These are phyloP conservation scores for Pythium phragmitis DNA, from an alignment of 352 stramenopile species.

Conservation along the genomic window DNA sequence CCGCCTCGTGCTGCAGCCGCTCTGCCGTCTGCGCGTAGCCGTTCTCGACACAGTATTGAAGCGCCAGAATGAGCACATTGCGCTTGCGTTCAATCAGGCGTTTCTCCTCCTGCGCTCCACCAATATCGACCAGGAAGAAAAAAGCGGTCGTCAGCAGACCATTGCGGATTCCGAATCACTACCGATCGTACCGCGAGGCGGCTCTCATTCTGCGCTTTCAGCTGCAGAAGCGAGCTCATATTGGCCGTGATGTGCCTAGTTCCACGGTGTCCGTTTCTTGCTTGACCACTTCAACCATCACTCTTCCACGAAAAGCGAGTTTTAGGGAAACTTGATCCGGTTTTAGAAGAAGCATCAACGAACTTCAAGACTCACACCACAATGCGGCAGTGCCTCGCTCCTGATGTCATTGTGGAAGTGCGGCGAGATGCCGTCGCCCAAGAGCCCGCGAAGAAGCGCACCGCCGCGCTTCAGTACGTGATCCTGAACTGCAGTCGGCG, in stretches of 20 bases:
- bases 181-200: slow-evolving; percentile 46
- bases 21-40: slow-evolving; percentile 86
- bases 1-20: slow-evolving; percentile 84
- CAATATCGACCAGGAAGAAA: slow-evolving; percentile 2
- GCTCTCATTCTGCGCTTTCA: slow-evolving; percentile 84
- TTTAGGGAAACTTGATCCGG: background rate
- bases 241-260: background rate
- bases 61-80: slow-evolving; percentile 83
- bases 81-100: slow-evolving; percentile 79
- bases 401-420: slow-evolving; percentile 36
- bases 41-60: slow-evolving; percentile 85
- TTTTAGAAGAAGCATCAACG: slow-evolving; percentile 1
- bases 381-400: slow-evolving; percentile 24
- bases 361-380: background rate
- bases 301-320: background rate
- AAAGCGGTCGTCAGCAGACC: background rate
- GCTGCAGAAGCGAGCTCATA: slow-evolving; percentile 82
- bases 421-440: slow-evolving; percentile 21
- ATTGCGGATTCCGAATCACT: background rate
- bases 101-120: slow-evolving; percentile 74
- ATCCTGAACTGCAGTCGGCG: slow-evolving; percentile 40
- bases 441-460: background rate
- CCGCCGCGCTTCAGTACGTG: slow-evolving; percentile 41
- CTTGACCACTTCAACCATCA: slow-evolving; percentile 4
- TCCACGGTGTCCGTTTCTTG: background rate